Percentiles rank a stretch among this genome's conserved stretches.
phyloP scores from a whole-genome alignment of 179 eudicot species.

The Actinidia chinensis region DNA sequence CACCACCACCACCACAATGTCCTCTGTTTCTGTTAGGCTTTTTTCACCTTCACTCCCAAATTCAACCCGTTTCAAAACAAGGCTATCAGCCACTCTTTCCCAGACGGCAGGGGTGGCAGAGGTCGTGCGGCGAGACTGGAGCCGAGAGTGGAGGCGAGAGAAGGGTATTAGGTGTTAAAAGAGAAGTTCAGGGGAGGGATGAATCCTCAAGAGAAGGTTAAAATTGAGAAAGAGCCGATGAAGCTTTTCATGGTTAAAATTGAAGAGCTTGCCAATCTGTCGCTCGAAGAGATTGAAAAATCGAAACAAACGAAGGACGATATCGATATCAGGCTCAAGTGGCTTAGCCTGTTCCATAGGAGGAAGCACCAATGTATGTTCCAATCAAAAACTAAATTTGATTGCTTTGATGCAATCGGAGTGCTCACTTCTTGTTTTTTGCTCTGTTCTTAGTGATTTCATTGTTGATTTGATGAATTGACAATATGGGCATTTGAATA shows the following conservation, averaged over 20 bases:
- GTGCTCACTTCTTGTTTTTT: neutral
- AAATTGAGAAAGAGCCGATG: constrained; percentile 90
- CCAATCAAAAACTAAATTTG: neutral
- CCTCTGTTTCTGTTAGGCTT: constrained; percentile 39
- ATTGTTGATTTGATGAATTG: neutral
- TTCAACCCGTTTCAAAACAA: constrained; percentile 18
- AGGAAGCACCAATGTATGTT: constrained; percentile 90
- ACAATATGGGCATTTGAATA: neutral
- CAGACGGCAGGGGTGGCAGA: constrained; percentile 23
- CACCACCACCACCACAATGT: constrained; percentile 25
- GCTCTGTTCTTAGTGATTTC: neutral
- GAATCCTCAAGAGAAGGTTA: constrained; percentile 85
- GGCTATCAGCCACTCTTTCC: constrained; percentile 31
- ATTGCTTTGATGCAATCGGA: neutral
- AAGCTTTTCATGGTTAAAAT: constrained; percentile 63
- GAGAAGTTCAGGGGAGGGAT: constrained; percentile 83
- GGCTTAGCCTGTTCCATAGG: constrained; percentile 93
- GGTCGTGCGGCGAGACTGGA: constrained; percentile 49
- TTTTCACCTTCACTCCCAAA: constrained; percentile 32
- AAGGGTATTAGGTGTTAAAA: constrained; percentile 73
- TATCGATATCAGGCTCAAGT: constrained; percentile 84
- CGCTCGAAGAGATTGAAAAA: constrained; percentile 73
- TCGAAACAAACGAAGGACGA: constrained; percentile 73
- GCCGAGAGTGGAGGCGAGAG: constrained; percentile 77
- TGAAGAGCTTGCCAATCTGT: constrained; percentile 51